Evolutionary conservation across 768 basidiomycete species (phyloP), one percentile per base, ranked within the genome.

Genomic region (Panaeolus papilionaceus): DNA sequence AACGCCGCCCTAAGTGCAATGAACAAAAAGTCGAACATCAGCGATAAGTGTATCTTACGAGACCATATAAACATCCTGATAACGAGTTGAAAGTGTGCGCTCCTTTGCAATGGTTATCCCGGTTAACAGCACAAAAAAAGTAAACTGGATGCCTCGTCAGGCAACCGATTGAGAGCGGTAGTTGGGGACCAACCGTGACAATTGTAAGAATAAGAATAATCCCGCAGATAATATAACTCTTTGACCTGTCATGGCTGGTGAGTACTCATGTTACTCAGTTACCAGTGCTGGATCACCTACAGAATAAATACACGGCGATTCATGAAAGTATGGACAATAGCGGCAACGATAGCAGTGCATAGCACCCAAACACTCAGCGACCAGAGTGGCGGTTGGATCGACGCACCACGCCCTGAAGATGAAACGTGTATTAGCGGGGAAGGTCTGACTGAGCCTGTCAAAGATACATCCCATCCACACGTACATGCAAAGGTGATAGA

Each of bases 401-500:
- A 37, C 6, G 6, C 33, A 58, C 33, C 54, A 4, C 54, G 54
- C 9, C 33, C 54, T 58, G 14, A 8, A 23, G 2, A 26, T 51
- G 14, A 37, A 37, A 4, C 33, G 3, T 8, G n/a, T 2, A 8
- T 14, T 10, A 28, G 11, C 8, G 33, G 54, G 14, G 11, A 44
- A 44, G 42, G 42, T 44, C 42, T 51, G 54, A 33, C 33, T 33
- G 33, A 14, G 11, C 33, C 12, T 7, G 26, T 14, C 4, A 28
- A 51, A 14, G 23, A 33, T 16, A 33, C 3, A 10, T 10, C 26
- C 28, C 26, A 23, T 33, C 26, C 11, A 7, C 54, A 3, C 33
- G 33, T 58, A 58, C 54, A 23, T 58, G 54, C 37, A 33, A n/a
- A 58, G 28, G 37, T 58, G 28, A 58, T 33, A 28, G 54, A 58